Evolutionary conservation across 208 protist species (phyloP), one percentile per base, ranked within the genome.

Genomic region (Crithidia expoeki): DNA sequence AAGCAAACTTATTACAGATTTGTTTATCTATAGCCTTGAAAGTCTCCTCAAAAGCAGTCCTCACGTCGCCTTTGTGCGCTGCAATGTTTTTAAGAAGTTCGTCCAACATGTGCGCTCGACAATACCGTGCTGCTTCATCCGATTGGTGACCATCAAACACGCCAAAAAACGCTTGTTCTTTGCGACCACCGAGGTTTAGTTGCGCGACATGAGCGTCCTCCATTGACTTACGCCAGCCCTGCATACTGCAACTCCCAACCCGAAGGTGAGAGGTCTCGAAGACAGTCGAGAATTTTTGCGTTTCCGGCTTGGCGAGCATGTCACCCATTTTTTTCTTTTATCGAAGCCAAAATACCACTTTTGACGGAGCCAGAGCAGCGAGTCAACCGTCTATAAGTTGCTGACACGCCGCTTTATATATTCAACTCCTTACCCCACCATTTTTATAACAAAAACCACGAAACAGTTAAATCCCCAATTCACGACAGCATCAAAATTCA

Each of bases 111-210:
- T 95, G 83, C 32, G 79, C 68, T 30, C 87, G 70, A 70, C 87
- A 94, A 72, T 91, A 94, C 23, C 82, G 79, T 3, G 93, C 85
- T 14, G 89, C 84, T 66, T 94, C 89, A 52, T 91, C 81, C 11
- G 88, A 93, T 66, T 92, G 86, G 59, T 97, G 93, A 1, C 93
- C 93, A 46, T 97, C 93, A 76, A 97, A 97, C n/a, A 97, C 90
- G 40, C 85, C 93, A 50, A 95, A 90, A 74, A 96, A 94, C 0
- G 86, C 85, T 56, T 82, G 76, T 19, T 80, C 65, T 63, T 89
- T 90, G 59, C 85, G 83, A 7, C 85, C 83, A 44, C 90, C 76
- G 12, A 96, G 59, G 78, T 96, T 94, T 14, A 95, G 60, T 52
- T 94, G 85, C 4, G 83, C 86, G 27, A 96, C 84, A 70, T 97